Evolutionary conservation across 2,329 filamentous ascomycete genomes (phyloP), one percentile per base, ranked within the genome.

Genomic region (Emmonsiellopsis sp.): DNA sequence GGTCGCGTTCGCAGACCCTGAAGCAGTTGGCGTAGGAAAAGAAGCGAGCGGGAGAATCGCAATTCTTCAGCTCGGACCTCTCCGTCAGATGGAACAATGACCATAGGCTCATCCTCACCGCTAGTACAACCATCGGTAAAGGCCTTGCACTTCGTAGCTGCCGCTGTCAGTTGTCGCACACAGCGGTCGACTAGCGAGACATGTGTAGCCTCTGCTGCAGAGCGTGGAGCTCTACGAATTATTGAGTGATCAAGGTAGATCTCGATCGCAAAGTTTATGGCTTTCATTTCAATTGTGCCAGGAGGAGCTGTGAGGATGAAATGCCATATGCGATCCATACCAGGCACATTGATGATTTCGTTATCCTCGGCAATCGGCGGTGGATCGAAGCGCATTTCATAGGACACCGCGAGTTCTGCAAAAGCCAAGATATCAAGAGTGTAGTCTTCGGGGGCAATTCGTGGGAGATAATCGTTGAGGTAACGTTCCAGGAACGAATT

Each of bases 291-390:
- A 47, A 94, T 83, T 0, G 77, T 79, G 39, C 78, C 73, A 39
- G 80, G 74, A 5, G 83, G 81, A 1, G 87, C 83, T 13, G 80
- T 84, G 51, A 95, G 72, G 36, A 92, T 82, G 61, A 95, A 81
- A 27, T 83, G 81, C 91, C 91, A 95, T n/a, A 95, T 73, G 54
- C 90, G 79, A 60, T 93, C 86, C 57, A 75, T 74, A 6, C 76
- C 75, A 3, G 75, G 73, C 49, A 75, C 67, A n/a, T 63, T 59
- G n/a, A 75, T 64, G 32, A 73, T 65, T 46, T 74, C 67, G 49
- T 69, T 56, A 34, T 72, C 70, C 7, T 56, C 57, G 13, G 67
- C 64, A 11, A 61, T 43, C 80, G 74, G 31, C 72, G 80, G 58
- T 68, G 79, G 56, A 74, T 78, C 58, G 60, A 85, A 86, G 1